Evolutionary conservation across 139 green algal species (phyloP).

Genomic region (Picochlorum sp.): DNA sequence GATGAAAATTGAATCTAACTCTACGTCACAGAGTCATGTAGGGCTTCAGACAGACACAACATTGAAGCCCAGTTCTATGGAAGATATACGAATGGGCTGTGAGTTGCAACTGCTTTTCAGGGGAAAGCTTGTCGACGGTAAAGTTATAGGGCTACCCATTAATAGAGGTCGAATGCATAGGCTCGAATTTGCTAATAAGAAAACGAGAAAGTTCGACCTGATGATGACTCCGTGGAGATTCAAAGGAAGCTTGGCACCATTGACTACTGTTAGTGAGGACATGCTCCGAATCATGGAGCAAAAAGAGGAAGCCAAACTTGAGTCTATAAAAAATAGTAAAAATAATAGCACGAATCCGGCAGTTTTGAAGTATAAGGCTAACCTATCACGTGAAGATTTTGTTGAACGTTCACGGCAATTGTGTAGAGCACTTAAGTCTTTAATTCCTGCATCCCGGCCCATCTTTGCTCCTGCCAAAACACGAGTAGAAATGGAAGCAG

Average conservation of each 20-base stretch:
- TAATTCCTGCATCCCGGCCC: background rate
- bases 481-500: background rate
- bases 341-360: background rate
- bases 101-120: background rate
- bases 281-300: background rate
- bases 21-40: too few relatives aligned
- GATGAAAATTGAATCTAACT: too few relatives aligned
- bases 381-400: conserved; percentile 1
- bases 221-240: background rate
- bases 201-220: background rate
- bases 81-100: background rate
- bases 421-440: background rate
- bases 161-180: background rate
- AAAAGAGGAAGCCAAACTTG: background rate
- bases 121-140: background rate
- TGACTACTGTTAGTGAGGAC: background rate
- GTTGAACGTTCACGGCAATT: background rate
- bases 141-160: background rate
- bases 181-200: background rate
- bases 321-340: background rate
- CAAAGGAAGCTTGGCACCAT: background rate
- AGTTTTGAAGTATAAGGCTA: conserved; percentile 4
- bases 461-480: background rate
- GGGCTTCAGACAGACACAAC: too few relatives aligned
- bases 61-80: background rate